These are phyloP conservation scores for Xylaria sp. DNA, from an alignment of 495 filamentous ascomycete genomes.

Conservation along the genomic window DNA sequence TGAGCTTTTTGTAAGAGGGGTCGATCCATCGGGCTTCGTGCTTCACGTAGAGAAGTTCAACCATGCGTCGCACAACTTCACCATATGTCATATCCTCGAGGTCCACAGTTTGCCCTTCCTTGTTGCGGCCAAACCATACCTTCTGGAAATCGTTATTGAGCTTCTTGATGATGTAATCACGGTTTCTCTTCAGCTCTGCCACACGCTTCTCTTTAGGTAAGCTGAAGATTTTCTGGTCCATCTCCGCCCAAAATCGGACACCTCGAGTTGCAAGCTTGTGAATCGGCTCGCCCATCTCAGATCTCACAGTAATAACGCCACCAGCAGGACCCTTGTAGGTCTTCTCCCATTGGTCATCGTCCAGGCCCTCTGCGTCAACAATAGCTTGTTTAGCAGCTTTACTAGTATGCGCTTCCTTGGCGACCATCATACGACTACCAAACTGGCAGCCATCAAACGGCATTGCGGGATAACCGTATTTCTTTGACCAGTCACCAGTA, in stretches of 20 bases:
- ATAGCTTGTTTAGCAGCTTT: conserved; percentile 95
- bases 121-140: conserved; percentile 96
- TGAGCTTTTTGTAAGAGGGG: conserved; percentile 76
- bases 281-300: conserved; percentile 99
- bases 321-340: conserved; percentile 92
- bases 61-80: conserved; percentile 92
- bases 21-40: conserved; percentile 96
- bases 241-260: conserved; percentile 95
- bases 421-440: conserved; percentile 91
- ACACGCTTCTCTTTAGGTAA: conserved; percentile 94
- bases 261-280: conserved; percentile 97
- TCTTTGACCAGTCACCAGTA: conserved; percentile 83
- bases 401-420: conserved; percentile 94
- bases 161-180: conserved; percentile 95
- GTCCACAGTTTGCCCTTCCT: conserved; percentile 82
- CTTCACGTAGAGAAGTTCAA: conserved; percentile 94
- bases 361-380: conserved; percentile 84
- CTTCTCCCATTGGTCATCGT: conserved; percentile 92
- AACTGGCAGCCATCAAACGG: conserved; percentile 91
- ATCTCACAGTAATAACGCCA: conserved; percentile 95
- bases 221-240: conserved; percentile 97
- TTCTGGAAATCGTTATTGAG: conserved; percentile 99
- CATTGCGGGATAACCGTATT: conserved; percentile 90
- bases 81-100: conserved; percentile 98
- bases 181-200: conserved; percentile 87